Base-by-base conservation (phyloP, 2,329 filamentous ascomycete species). In the Neocucurbitaria cava region DNA sequence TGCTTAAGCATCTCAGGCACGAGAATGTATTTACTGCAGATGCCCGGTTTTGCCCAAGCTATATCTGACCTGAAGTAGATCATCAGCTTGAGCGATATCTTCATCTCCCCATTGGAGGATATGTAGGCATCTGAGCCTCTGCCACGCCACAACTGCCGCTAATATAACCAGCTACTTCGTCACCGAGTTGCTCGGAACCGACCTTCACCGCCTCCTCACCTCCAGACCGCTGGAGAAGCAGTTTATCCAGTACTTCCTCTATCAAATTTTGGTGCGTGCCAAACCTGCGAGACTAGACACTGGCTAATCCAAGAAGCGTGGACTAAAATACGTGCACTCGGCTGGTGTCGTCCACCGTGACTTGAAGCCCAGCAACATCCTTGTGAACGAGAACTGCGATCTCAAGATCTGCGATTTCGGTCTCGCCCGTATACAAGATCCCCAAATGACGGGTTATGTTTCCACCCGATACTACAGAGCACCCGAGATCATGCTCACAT, bases 361-460 rank as follows among this genome's bases (percentile, higher is more conserved):
- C 76, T 83, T 99, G 68, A 99, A 99, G 81, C 95, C 95, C 49
- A 96, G 92, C 83, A 99, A 99, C 80, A 99, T 99, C 70, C 86
- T 99, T 55, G 94, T 99, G 78, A 99, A 99, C 80, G 95, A 99
- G 81, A 99, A 99, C 80, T 99, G 95, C 81, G 95, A 99, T 79
- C 81, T 99, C 70, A 99, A 99, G 83, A 99, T 99, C 77, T 99
- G 95, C 84, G 95, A 99, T 77, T 99, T 99, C 71, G 95, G 95
- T 64, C 84, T 99, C 56, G 95, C 95, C 49, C 91, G 95, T 77
- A 96, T 99, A 70, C 95, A 99, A 77, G 95, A 99, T 74, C 95
- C 95, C 31, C 95, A 99, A 80, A 99, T 99, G 95, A 99, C 95
- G 38, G 95, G 95, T 67, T 99, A 99, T 75, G 95, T 99, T 57